Conservation (phyloP, 2,329 filamentous ascomycete species). For the Ceratocystis papillata region DNA sequence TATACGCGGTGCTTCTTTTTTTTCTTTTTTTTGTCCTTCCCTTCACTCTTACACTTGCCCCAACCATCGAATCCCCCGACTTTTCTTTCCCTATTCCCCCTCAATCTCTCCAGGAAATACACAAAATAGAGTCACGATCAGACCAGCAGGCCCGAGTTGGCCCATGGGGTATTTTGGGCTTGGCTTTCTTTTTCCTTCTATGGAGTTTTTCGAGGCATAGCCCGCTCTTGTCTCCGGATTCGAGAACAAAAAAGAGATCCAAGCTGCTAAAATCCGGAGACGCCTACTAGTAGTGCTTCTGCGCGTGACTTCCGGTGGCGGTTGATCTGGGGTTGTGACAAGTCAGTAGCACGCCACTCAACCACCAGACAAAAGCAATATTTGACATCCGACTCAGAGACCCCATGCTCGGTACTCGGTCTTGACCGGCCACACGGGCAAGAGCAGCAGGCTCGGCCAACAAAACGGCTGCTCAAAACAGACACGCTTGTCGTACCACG, state of each 20-base stretch:
- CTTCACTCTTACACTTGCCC: constrained; percentile 7
- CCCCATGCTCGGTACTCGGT: not conserved
- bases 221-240: not conserved
- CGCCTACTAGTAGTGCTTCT: constrained; percentile 1
- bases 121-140: constrained; percentile 13
- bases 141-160: constrained; percentile 11
- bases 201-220: not conserved
- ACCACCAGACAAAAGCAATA: not conserved
- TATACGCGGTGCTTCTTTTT: constrained; percentile 14
- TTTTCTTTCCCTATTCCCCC: not conserved
- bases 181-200: not conserved
- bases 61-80: not conserved
- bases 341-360: not conserved
- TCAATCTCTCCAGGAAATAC: constrained; percentile 6
- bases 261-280: constrained; percentile 12
- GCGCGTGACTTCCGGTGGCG: not conserved
- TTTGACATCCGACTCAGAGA: not conserved
- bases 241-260: not conserved
- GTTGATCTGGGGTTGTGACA: not conserved
- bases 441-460: too few relatives aligned
- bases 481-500: too few relatives aligned
- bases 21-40: not conserved
- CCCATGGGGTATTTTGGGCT: constrained; percentile 9
- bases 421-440: too few relatives aligned
- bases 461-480: too few relatives aligned